Evolutionary conservation across 1,139 yeast genomes (phyloP).

Genomic region (Candida albicans): DNA sequence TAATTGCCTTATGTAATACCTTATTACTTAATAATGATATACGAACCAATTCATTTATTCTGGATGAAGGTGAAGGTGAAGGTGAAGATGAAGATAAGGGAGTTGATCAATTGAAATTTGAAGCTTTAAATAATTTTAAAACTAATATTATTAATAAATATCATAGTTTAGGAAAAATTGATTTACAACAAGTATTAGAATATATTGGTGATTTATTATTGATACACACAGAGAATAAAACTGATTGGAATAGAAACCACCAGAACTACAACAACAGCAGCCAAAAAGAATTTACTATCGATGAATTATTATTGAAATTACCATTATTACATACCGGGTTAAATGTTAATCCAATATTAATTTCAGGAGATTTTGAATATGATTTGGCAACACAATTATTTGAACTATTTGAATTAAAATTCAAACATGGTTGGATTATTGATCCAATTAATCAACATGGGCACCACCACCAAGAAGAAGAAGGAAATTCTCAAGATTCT

Average conservation of each 20-base stretch:
- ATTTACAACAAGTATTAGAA: constrained; percentile 36
- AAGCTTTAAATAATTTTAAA: constrained; percentile 24
- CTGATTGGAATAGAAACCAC: neutral
- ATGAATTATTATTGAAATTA: constrained; percentile 46
- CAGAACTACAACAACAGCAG: no score
- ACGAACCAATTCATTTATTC: neutral
- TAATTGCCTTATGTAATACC: constrained; percentile 78
- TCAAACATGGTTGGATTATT: constrained; percentile 56
- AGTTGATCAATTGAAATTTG: constrained; percentile 8
- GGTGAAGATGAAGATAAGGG: neutral
- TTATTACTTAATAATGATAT: constrained; percentile 9
- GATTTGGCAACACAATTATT: constrained; percentile 40
- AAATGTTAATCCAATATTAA: constrained; percentile 67
- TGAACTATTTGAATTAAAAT: constrained; percentile 36
- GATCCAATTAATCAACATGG: constrained; percentile 17
- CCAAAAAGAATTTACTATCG: constrained; percentile 23
- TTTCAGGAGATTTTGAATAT: constrained; percentile 57
- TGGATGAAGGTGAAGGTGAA: neutral
- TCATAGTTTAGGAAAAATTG: constrained; percentile 22
- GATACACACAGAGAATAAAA: constrained; percentile 18
- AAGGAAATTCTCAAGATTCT: no score
- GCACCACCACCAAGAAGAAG: neutral
- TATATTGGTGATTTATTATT: constrained; percentile 48
- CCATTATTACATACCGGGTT: constrained; percentile 75
- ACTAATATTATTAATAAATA: constrained; percentile 21